phyloP scores from a whole-genome alignment of 148 eudicot genomes.

The Euryodendron excelsum region DNA sequence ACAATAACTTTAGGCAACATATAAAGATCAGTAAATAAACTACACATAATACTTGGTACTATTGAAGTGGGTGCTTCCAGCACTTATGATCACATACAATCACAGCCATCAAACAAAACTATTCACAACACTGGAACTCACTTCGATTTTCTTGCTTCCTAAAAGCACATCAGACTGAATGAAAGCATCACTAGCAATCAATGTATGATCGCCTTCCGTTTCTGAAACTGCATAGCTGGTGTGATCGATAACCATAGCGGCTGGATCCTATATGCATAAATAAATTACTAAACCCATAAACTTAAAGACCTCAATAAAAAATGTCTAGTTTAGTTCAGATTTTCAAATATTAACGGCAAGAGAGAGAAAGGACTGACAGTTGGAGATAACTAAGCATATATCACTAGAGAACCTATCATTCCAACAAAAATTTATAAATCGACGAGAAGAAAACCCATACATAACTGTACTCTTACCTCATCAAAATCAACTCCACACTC shows the following conservation, averaged over 20 bases:
- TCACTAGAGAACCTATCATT: neutral
- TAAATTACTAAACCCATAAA: neutral
- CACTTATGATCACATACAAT: neutral
- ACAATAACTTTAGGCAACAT: neutral
- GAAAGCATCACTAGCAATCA: conserved; percentile 45
- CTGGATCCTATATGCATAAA: conserved; percentile 32
- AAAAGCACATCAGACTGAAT: conserved; percentile 50
- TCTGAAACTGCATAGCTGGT: conserved; percentile 53
- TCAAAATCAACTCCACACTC: conserved; percentile 70
- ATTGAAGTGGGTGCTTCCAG: neutral
- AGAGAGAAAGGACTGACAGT: neutral
- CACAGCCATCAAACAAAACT: neutral
- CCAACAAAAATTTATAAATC: neutral
- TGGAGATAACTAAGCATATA: neutral
- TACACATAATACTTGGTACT: neutral
- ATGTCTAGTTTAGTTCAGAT: neutral
- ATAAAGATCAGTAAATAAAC: neutral
- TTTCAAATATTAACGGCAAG: neutral
- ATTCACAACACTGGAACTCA: conserved; percentile 18
- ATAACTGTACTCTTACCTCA: conserved; percentile 32
- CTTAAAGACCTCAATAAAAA: neutral
- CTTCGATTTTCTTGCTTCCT: conserved; percentile 60
- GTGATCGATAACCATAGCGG: conserved; percentile 54
- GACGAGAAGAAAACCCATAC: neutral
- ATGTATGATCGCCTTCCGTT: conserved; percentile 54